phyloP scores from a whole-genome alignment of 202 grass and related monocot genomes.

The Eragrostis tef region DNA sequence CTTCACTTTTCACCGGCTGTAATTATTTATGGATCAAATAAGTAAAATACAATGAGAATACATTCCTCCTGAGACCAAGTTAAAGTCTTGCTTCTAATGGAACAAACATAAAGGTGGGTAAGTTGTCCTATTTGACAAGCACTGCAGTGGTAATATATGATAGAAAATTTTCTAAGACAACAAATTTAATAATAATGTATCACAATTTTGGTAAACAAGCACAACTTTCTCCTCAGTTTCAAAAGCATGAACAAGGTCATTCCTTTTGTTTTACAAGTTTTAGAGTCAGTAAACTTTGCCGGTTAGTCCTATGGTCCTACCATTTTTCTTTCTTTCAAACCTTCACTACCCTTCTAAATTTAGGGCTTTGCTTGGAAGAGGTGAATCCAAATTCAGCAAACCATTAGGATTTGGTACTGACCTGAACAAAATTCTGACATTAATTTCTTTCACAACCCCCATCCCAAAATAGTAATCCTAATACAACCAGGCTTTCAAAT shows the following conservation, averaged over 20 bases:
- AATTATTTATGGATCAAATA: slow-evolving; percentile 31
- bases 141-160: neutral
- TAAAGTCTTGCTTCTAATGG: neutral
- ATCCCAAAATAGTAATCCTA: neutral
- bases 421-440: neutral
- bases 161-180: neutral
- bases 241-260: neutral
- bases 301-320: neutral
- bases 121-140: neutral
- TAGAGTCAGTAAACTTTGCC: neutral
- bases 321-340: neutral
- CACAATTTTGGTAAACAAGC: neutral
- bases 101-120: neutral
- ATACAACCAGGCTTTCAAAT: no score
- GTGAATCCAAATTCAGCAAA: neutral
- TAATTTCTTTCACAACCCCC: neutral
- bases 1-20: neutral
- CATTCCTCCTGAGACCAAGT: neutral
- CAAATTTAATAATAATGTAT: slow-evolving; percentile 9
- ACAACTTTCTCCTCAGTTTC: neutral
- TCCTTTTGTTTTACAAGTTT: neutral
- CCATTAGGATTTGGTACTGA: neutral
- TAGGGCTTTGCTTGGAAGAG: neutral
- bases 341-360: neutral
- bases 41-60: slow-evolving; percentile 1